phyloP scores from a whole-genome alignment of 805 yeast genomes.

The Ogataea paradorogensis region DNA sequence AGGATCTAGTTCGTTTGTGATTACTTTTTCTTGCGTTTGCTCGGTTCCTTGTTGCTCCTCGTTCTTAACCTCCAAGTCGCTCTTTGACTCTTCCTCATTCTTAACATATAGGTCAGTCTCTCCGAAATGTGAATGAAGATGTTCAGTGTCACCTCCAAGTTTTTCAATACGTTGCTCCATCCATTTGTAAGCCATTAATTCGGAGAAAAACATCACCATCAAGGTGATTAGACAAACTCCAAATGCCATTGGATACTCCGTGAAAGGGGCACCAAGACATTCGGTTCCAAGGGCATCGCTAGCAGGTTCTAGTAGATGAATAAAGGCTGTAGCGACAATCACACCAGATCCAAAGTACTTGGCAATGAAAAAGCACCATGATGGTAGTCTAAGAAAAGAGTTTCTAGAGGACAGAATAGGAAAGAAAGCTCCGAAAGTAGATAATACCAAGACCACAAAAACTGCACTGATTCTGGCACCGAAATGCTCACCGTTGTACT shows the following conservation, averaged over 20 bases:
- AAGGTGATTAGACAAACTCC: slow-evolving; percentile 51
- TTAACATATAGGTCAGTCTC: slow-evolving; percentile 29
- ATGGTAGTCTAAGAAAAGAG: slow-evolving; percentile 57
- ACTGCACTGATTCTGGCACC: slow-evolving; percentile 55
- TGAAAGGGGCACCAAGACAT: slow-evolving; percentile 63
- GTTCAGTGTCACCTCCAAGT: slow-evolving; percentile 23
- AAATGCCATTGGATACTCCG: slow-evolving; percentile 52
- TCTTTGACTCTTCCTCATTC: slow-evolving; percentile 9
- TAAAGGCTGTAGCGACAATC: slow-evolving; percentile 76
- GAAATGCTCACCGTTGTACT: slow-evolving; percentile 33
- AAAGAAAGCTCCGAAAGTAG: slow-evolving; percentile 57
- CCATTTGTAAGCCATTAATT: slow-evolving; percentile 46
- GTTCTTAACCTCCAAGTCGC: slow-evolving; percentile 9
- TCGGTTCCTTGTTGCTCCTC: slow-evolving; percentile 1
- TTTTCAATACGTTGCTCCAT: slow-evolving; percentile 35
- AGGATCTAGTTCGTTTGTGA: slow-evolving; percentile 1
- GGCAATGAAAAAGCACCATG: slow-evolving; percentile 62
- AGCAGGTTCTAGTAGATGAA: slow-evolving; percentile 73
- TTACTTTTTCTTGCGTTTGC: background rate
- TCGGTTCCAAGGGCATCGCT: slow-evolving; percentile 49
- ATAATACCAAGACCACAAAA: slow-evolving; percentile 58
- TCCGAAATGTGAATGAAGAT: slow-evolving; percentile 58
- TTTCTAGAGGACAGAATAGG: slow-evolving; percentile 60
- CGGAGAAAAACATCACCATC: slow-evolving; percentile 50
- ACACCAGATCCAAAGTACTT: slow-evolving; percentile 85